Conservation (phyloP, 768 basidiomycete species). For the Trametes maxima region DNA sequence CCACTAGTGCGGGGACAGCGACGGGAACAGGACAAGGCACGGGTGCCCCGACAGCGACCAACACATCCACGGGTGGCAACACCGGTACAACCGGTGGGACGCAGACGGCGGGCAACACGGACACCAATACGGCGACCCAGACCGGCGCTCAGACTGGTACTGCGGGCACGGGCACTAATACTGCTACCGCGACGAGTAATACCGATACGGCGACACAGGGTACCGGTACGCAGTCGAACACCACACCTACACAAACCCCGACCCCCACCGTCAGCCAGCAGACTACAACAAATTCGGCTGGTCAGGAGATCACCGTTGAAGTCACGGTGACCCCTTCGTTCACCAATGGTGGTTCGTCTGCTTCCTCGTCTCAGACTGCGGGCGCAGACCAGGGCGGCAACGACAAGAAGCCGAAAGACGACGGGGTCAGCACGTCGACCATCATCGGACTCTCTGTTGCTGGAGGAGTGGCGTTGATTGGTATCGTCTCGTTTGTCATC, state of each 20-base stretch:
- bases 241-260: not conserved
- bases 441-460: slow-evolving; percentile 82
- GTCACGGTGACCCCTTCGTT: slow-evolving; percentile 22
- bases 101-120: not conserved
- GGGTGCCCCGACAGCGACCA: not conserved
- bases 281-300: slow-evolving; percentile 35
- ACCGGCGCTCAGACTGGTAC: not conserved
- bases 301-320: slow-evolving; percentile 33
- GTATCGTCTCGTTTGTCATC: slow-evolving; percentile 71
- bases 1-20: not conserved
- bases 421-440: slow-evolving; percentile 64
- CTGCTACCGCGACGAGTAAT: not conserved
- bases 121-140: slow-evolving; percentile 2
- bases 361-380: slow-evolving; percentile 32
- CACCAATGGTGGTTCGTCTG: slow-evolving; percentile 23
- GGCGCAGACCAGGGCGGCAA: slow-evolving; percentile 27
- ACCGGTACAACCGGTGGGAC: not conserved
- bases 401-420: slow-evolving; percentile 26
- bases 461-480: slow-evolving; percentile 75
- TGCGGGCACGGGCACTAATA: not conserved
- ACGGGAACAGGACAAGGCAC: not conserved
- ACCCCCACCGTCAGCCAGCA: slow-evolving; percentile 19
- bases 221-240: not conserved
- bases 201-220: not conserved
- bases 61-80: slow-evolving; percentile 1